A percentile compares a stretch with the other conserved stretches of the same genome.
These are phyloP conservation scores for Tetrapisispora pingtungensis DNA, from an alignment of 805 yeast species.

Conservation along the genomic window DNA sequence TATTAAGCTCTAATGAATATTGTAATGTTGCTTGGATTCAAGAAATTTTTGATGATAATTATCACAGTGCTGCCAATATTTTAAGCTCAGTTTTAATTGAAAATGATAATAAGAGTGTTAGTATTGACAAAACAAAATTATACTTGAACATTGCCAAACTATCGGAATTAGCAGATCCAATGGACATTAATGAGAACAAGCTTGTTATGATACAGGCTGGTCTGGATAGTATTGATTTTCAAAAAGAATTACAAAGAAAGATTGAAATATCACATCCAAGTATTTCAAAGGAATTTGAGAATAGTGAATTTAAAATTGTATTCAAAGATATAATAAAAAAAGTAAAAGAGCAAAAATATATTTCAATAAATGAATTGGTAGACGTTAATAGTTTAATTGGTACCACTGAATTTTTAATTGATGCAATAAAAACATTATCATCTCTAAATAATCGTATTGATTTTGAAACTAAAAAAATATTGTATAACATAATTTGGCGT, in stretches of 20 bases:
- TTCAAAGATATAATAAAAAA: constrained; percentile 18
- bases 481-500: constrained; percentile 43
- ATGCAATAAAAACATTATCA: constrained; percentile 45
- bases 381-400: constrained; percentile 42
- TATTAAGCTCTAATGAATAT: constrained; percentile 36
- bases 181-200: not conserved
- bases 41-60: constrained; percentile 44
- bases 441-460: constrained; percentile 21
- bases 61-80: constrained; percentile 38
- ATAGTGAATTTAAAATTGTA: constrained; percentile 16
- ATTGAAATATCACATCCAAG: constrained; percentile 16
- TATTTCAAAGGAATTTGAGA: constrained; percentile 16
- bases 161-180: constrained; percentile 39
- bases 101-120: constrained; percentile 32
- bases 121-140: constrained; percentile 32
- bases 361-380: constrained; percentile 39
- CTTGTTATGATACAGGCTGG: constrained; percentile 41
- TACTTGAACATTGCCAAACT: constrained; percentile 67
- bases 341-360: constrained; percentile 26
- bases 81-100: constrained; percentile 37
- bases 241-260: constrained; percentile 31
- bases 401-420: constrained; percentile 29
- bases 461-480: constrained; percentile 27
- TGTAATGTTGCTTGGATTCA: constrained; percentile 65
- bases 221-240: constrained; percentile 41